Conservation (phyloP, 345 rosid species). For the Eucalyptus cladocalyx region DNA sequence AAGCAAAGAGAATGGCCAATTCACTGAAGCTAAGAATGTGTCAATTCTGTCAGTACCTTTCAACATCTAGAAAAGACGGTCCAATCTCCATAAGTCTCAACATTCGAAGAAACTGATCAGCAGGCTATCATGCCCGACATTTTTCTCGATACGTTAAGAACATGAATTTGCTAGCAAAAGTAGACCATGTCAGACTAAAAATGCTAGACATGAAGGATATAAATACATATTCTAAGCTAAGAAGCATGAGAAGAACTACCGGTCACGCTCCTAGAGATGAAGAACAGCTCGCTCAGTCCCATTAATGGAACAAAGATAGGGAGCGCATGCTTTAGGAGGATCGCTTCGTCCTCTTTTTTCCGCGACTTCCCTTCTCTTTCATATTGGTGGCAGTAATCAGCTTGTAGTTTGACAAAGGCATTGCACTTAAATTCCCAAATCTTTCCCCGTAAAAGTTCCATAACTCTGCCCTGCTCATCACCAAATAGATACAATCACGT, state of each 20-base stretch:
- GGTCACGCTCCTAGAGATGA: neutral
- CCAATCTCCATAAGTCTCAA: neutral
- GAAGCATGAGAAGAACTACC: neutral
- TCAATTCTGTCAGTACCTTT: neutral
- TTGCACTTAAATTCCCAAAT: conserved; percentile 25
- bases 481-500: neutral
- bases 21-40: neutral
- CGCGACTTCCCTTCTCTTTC: conserved; percentile 2
- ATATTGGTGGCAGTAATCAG: conserved; percentile 33
- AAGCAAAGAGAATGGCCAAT: neutral
- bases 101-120: neutral
- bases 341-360: neutral
- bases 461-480: conserved; percentile 28
- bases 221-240: neutral
- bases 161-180: neutral
- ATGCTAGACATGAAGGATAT: neutral
- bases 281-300: neutral
- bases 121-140: neutral
- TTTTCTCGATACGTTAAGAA: neutral
- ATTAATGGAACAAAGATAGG: neutral
- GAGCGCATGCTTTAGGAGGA: neutral
- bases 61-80: neutral
- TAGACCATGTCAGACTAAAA: neutral
- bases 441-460: conserved; percentile 36
- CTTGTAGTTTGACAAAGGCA: conserved; percentile 24